Evolutionary conservation across 2,329 filamentous ascomycete species (phyloP), one percentile per base, ranked within the genome.

Genomic region (Sarocladiaceae sp.): DNA sequence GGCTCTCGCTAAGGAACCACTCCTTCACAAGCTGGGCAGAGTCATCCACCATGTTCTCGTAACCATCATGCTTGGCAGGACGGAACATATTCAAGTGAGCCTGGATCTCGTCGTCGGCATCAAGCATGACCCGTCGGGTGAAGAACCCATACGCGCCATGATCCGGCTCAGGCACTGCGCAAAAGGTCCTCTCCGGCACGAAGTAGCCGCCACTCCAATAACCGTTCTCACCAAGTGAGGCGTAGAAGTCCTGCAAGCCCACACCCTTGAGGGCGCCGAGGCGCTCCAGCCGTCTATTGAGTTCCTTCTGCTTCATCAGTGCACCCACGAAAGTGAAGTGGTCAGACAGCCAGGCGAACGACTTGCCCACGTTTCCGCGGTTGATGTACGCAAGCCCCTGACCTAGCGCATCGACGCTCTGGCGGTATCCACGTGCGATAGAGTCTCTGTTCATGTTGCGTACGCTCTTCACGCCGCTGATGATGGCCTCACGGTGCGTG

Each of bases 311-410:
- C 44, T 85, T 82, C 51, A 88, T 75, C 2, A 95, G 72, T 35
- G 85, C 83, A 0, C 88, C 87, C 1, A 95, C 84, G 55, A 95
- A 95, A 27, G 88, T 86, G 43, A 95, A 78, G 61, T 95, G 89
- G 13, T 84, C 85, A 0, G 83, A 81, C 3, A 90, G 78, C 82
- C 88, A 95, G 15, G 74, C 76, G 52, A 88, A 84, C 1, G 87
- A 86, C 45, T 80, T 74, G 2, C 81, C 81, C 2, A 79, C 74
- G 33, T 73, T 78, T 12, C 74, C 74, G 6, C 73, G 66, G 56
- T 77, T 78, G 57, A 79, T 67, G 50, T 79, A 78, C 10, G 73
- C 73, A 7, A 77, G 64, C 2, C 73, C 74, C 48, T 77, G 72
- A 11, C 71, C 72, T 19, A 76, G 59, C 2, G 69, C 63, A 45